These are phyloP conservation scores for Coemansia asiatica DNA, from an alignment of 192 early-diverging fungal species.

Conservation along the genomic window DNA sequence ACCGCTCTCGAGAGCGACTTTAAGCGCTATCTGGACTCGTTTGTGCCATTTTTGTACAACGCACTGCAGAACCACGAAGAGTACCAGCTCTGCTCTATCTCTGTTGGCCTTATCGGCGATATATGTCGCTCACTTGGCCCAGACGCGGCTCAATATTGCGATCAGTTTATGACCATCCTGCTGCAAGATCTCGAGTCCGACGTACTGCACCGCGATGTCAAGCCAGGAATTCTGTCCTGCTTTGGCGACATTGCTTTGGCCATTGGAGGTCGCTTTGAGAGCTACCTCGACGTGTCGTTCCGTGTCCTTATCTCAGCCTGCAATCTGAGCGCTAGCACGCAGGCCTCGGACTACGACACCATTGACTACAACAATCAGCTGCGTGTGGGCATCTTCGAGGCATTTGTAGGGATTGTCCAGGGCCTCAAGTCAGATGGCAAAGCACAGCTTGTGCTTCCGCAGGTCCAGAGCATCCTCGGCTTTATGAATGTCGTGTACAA, in stretches of 20 bases:
- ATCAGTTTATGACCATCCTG: conserved; percentile 81
- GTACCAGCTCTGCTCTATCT: conserved; percentile 88
- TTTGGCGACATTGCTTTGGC: conserved; percentile 99
- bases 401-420: conserved; percentile 94
- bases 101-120: conserved; percentile 96
- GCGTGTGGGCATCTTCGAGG: conserved; percentile 88
- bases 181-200: conserved; percentile 76
- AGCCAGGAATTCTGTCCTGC: conserved; percentile 90
- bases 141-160: conserved; percentile 73
- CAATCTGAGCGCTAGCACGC: conserved; percentile 60
- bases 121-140: conserved; percentile 83
- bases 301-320: conserved; percentile 82
- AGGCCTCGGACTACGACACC: conserved; percentile 67
- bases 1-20: conserved; percentile 84
- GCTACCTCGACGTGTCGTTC: conserved; percentile 82
- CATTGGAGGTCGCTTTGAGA: conserved; percentile 81
- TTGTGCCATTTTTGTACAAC: conserved; percentile 76
- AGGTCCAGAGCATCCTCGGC: conserved; percentile 70
- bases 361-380: conserved; percentile 85
- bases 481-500: conserved; percentile 72
- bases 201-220: conserved; percentile 79
- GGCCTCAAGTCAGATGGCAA: conserved; percentile 80
- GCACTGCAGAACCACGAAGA: conserved; percentile 91
- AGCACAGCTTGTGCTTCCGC: conserved; percentile 61
- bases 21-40: conserved; percentile 81